Conservation (phyloP, 2,329 filamentous ascomycete species). For the Juglanconis juglandina region DNA sequence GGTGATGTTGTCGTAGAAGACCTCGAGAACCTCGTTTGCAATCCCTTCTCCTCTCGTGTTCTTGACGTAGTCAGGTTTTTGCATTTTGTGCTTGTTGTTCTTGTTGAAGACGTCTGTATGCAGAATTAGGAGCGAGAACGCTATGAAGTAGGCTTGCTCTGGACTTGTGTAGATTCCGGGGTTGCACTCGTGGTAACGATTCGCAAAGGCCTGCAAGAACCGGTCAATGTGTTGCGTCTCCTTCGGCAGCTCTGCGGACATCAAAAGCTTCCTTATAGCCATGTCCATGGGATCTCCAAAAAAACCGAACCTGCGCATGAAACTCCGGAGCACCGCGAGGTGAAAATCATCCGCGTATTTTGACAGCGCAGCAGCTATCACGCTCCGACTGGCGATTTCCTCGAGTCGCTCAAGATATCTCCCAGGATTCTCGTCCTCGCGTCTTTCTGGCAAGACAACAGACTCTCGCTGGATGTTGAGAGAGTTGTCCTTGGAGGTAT, state of each 20-base stretch:
- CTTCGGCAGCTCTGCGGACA: slow-evolving; percentile 93
- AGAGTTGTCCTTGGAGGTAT: slow-evolving; percentile 76
- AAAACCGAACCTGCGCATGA: slow-evolving; percentile 92
- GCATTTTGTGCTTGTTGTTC: slow-evolving; percentile 99
- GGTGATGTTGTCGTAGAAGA: slow-evolving; percentile 97
- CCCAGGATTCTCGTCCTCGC: slow-evolving; percentile 84
- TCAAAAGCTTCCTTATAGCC: slow-evolving; percentile 89
- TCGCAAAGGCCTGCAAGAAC: slow-evolving; percentile 88
- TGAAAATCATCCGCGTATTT: slow-evolving; percentile 85
- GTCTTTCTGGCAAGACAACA: slow-evolving; percentile 68
- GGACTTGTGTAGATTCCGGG: slow-evolving; percentile 87
- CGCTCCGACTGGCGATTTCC: slow-evolving; percentile 72
- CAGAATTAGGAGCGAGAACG: slow-evolving; percentile 91
- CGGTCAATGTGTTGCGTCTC: slow-evolving; percentile 98
- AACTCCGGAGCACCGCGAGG: slow-evolving; percentile 80
- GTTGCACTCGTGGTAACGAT: slow-evolving; percentile 97
- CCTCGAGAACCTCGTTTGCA: slow-evolving; percentile 88
- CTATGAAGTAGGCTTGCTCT: slow-evolving; percentile 97
- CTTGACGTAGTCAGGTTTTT: slow-evolving; percentile 89
- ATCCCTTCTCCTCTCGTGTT: slow-evolving; percentile 90
- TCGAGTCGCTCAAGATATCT: slow-evolving; percentile 85
- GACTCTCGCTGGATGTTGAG: slow-evolving; percentile 73
- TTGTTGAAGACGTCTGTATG: slow-evolving; percentile 99
- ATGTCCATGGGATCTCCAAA: slow-evolving; percentile 98
- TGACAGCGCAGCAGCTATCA: slow-evolving; percentile 80